A percentile compares a stretch with the other conserved stretches of the same genome.
Evolutionary conservation across 148 eudicot species (phyloP).

Genomic region (Fagopyrum tataricum): DNA sequence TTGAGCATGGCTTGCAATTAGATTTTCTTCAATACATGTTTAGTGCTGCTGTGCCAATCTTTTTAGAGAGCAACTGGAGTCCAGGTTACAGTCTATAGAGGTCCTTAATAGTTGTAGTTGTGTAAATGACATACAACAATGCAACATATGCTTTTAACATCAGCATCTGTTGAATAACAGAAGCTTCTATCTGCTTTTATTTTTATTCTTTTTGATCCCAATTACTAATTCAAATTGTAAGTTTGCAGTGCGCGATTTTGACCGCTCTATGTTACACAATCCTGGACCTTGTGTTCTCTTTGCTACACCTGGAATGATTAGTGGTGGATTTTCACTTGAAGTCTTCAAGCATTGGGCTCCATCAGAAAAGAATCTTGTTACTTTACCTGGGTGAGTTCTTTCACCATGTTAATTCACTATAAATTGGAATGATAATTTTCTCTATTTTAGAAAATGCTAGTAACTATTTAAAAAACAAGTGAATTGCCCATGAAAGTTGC

Average conservation of each 20-base stretch:
- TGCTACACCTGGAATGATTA: conserved; percentile 96
- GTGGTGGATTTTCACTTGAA: conserved; percentile 91
- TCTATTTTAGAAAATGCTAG: not conserved
- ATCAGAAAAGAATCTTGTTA: conserved; percentile 66
- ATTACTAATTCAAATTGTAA: not conserved
- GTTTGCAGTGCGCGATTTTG: conserved; percentile 65
- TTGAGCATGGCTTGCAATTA: not conserved
- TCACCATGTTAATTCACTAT: not conserved
- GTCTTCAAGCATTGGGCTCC: conserved; percentile 98
- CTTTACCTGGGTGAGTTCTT: conserved; percentile 68
- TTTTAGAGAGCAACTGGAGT: not conserved
- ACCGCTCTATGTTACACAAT: conserved; percentile 78
- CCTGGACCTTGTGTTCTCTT: conserved; percentile 96
- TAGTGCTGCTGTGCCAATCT: not conserved
- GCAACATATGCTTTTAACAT: not conserved
- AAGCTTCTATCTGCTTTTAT: conserved; percentile 9
- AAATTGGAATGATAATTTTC: not conserved
- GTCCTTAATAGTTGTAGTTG: not conserved
- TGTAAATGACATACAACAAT: not conserved
- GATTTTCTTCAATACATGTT: not conserved
- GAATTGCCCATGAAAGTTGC: not conserved
- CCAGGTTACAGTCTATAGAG: not conserved
- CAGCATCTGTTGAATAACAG: not conserved
- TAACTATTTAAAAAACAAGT: not conserved
- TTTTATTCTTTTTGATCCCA: not conserved